Percentiles rank a stretch among this genome's conserved stretches.
Evolutionary conservation across 106 monocot genomes (phyloP).

Genomic region (Dendrobium nobile): DNA sequence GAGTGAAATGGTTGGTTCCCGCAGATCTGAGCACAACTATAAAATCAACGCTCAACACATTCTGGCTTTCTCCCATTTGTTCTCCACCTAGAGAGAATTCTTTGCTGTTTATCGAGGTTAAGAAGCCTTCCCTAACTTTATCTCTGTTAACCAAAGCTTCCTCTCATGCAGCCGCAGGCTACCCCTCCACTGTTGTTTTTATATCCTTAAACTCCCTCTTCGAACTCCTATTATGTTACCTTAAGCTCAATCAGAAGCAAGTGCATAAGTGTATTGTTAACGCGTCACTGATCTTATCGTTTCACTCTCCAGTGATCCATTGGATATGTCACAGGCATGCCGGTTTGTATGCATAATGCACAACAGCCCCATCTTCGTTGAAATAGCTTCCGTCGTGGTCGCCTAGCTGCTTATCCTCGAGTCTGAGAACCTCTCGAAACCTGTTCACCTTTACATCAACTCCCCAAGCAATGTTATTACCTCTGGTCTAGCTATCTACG

Average conservation of each 20-base stretch:
- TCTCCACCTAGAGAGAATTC: background rate
- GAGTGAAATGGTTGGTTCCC: background rate
- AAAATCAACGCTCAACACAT: background rate
- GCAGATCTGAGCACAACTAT: background rate
- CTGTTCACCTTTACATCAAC: constrained; percentile 79
- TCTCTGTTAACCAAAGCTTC: background rate
- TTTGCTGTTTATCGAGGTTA: constrained; percentile 20
- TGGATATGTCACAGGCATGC: too few species aligned
- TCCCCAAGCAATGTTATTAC: constrained; percentile 90
- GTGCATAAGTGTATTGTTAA: constrained; percentile 54
- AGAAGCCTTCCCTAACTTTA: constrained; percentile 3
- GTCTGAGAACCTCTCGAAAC: constrained; percentile 91
- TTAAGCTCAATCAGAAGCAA: constrained; percentile 43
- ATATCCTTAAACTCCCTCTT: constrained; percentile 47
- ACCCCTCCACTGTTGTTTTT: constrained; percentile 9
- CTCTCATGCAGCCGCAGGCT: background rate
- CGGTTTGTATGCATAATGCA: constrained; percentile 64
- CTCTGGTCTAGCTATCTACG: constrained; percentile 90
- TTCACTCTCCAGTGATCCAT: constrained; percentile 6
- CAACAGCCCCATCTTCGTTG: constrained; percentile 75
- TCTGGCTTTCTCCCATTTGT: background rate
- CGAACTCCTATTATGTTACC: constrained; percentile 64
- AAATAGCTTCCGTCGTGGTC: constrained; percentile 72
- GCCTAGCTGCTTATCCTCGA: constrained; percentile 93
- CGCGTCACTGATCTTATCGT: constrained; percentile 50